Evolutionary conservation across 805 yeast species (phyloP).

Genomic region (Phaffomyces antillensis): DNA sequence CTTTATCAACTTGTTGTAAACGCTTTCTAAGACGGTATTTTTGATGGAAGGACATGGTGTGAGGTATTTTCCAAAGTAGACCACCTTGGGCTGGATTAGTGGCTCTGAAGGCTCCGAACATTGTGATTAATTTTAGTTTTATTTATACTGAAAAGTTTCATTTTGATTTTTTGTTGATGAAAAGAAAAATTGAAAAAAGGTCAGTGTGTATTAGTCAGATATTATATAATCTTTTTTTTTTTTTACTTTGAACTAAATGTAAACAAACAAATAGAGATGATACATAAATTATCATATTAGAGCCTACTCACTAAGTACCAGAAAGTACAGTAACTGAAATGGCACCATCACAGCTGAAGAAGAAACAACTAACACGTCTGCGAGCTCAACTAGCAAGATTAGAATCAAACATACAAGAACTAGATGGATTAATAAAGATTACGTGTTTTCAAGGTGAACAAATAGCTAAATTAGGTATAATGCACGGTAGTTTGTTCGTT

Average conservation of each 20-base stretch:
- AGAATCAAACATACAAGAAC: slow-evolving; percentile 48
- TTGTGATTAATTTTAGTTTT: slow-evolving; percentile 13
- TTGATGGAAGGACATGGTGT: slow-evolving; percentile 72
- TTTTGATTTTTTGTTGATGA: background rate
- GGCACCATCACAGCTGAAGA: slow-evolving; percentile 16
- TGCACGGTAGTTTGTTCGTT: slow-evolving; percentile 45
- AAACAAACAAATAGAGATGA: background rate
- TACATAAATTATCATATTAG: no score
- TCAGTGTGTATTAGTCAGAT: no score
- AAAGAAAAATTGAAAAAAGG: background rate
- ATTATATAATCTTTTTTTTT: no score
- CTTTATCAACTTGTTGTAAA: slow-evolving; percentile 73
- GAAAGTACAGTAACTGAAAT: background rate
- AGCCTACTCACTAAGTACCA: no score
- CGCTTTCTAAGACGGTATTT: slow-evolving; percentile 82
- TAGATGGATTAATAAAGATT: slow-evolving; percentile 42
- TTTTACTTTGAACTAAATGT: no score
- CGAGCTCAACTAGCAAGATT: slow-evolving; percentile 47
- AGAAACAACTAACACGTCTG: slow-evolving; percentile 43
- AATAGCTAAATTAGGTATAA: slow-evolving; percentile 46
- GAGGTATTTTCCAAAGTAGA: slow-evolving; percentile 70
- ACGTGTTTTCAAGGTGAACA: slow-evolving; percentile 46
- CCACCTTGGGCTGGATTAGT: slow-evolving; percentile 59
- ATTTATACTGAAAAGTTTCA: no score
- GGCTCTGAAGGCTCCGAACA: slow-evolving; percentile 71